Conservation (phyloP, 2,329 filamentous ascomycete genomes). For the Microsporum canis region DNA sequence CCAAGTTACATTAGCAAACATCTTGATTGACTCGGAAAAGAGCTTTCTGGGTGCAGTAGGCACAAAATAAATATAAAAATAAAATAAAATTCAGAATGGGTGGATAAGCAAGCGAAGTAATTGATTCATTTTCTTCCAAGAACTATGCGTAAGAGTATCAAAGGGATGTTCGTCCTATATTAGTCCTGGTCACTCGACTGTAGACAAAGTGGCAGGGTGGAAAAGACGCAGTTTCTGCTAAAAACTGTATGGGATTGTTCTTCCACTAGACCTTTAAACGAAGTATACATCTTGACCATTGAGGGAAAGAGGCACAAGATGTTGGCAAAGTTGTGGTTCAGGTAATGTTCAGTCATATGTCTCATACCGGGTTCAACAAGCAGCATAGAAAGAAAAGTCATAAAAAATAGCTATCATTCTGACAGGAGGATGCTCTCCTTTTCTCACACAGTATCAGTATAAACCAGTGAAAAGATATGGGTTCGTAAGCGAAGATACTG, state of each 20-base stretch:
- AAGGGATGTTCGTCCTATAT: constrained; percentile 35
- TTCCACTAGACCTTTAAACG: constrained; percentile 36
- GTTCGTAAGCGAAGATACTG: no score
- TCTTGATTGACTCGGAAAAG: no score
- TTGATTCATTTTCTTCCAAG: not conserved
- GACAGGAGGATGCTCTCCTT: not conserved
- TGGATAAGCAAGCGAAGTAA: not conserved
- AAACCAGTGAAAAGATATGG: no score
- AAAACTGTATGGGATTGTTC: constrained; percentile 37
- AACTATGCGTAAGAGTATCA: not conserved
- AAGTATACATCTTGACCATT: constrained; percentile 32
- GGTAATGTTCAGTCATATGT: not conserved
- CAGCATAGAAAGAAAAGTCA: not conserved
- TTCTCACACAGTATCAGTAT: no score
- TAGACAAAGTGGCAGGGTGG: constrained; percentile 35
- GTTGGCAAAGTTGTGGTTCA: constrained; percentile 28
- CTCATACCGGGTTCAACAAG: not conserved
- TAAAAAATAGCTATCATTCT: not conserved
- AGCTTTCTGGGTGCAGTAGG: no score
- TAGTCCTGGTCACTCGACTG: constrained; percentile 34
- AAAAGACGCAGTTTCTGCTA: constrained; percentile 41
- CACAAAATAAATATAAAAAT: not conserved
- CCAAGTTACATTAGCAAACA: no score
- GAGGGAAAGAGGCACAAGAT: constrained; percentile 21
- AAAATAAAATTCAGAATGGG: not conserved